These are phyloP conservation scores for Leishmania major DNA, from an alignment of 208 protist species.

Conservation along the genomic window DNA sequence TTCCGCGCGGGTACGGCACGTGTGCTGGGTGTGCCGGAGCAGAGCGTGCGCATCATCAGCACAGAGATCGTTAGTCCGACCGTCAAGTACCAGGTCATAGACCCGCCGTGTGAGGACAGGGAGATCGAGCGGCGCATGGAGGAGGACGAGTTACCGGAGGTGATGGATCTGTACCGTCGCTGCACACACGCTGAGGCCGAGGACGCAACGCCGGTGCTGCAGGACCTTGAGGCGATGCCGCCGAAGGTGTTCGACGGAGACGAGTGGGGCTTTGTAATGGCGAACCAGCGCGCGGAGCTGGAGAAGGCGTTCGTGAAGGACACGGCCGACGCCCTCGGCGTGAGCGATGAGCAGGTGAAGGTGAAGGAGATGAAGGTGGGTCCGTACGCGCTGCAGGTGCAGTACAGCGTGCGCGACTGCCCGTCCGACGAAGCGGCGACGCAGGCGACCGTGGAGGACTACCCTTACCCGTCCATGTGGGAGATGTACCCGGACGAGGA, in stretches of 20 bases:
- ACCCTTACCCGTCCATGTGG: slow-evolving; percentile 49
- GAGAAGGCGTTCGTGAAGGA: slow-evolving; percentile 45
- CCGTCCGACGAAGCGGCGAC: slow-evolving; percentile 34
- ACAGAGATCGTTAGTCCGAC: slow-evolving; percentile 42
- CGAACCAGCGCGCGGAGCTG: slow-evolving; percentile 20
- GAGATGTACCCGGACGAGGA: slow-evolving; percentile 42
- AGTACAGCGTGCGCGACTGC: slow-evolving; percentile 41
- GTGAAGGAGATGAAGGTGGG: slow-evolving; percentile 26
- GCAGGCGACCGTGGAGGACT: slow-evolving; percentile 34
- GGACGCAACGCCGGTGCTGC: neutral
- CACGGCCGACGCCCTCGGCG: slow-evolving; percentile 39
- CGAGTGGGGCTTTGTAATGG: slow-evolving; percentile 52
- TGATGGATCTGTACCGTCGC: slow-evolving; percentile 41
- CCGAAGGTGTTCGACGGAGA: slow-evolving; percentile 44
- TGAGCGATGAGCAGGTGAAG: slow-evolving; percentile 29
- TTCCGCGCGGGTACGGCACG: slow-evolving; percentile 50
- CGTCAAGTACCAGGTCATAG: slow-evolving; percentile 48
- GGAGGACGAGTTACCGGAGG: slow-evolving; percentile 44
- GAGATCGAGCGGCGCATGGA: slow-evolving; percentile 40
- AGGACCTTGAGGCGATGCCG: slow-evolving; percentile 28
- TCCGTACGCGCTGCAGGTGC: slow-evolving; percentile 25
- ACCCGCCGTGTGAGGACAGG: slow-evolving; percentile 35
- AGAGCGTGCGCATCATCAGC: slow-evolving; percentile 42
- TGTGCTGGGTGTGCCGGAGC: slow-evolving; percentile 34
- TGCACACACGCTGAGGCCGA: slow-evolving; percentile 23